Evolutionary conservation across 805 yeast genomes (phyloP).

Genomic region (Metschnikowia lunata): DNA sequence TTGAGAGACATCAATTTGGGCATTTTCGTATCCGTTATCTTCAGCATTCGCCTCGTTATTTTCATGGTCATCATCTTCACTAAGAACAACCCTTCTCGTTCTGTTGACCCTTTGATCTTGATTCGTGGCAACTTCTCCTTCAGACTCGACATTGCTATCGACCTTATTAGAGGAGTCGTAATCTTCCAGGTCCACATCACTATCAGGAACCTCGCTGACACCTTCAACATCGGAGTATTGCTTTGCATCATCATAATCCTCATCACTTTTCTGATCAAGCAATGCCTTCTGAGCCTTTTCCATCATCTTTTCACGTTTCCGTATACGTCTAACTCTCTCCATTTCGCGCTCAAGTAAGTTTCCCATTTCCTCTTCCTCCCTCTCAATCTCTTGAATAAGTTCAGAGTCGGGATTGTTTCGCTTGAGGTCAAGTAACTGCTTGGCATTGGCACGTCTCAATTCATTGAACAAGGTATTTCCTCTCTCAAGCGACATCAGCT

Average conservation of each 20-base stretch:
- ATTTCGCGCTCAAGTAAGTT: conserved; percentile 47
- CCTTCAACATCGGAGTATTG: neutral
- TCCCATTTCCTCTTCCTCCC: conserved; percentile 43
- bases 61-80: conserved; percentile 18
- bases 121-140: conserved; percentile 9
- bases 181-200: conserved; percentile 8
- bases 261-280: conserved; percentile 14
- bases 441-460: conserved; percentile 41
- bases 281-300: conserved; percentile 35
- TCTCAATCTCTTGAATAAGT: conserved; percentile 33
- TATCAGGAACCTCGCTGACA: conserved; percentile 22
- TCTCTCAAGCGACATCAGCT: neutral
- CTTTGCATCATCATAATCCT: conserved; percentile 12
- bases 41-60: conserved; percentile 3
- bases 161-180: neutral
- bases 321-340: conserved; percentile 42
- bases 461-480: conserved; percentile 27
- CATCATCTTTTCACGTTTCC: conserved; percentile 38
- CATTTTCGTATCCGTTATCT: neutral
- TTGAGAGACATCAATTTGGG: conserved; percentile 1
- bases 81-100: conserved; percentile 2
- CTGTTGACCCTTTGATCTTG: conserved; percentile 9
- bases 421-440: conserved; percentile 34
- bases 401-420: conserved; percentile 22
- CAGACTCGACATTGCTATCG: conserved; percentile 13